Evolutionary conservation across 768 basidiomycete species (phyloP).

Genomic region (Xerocomellus intermedius): DNA sequence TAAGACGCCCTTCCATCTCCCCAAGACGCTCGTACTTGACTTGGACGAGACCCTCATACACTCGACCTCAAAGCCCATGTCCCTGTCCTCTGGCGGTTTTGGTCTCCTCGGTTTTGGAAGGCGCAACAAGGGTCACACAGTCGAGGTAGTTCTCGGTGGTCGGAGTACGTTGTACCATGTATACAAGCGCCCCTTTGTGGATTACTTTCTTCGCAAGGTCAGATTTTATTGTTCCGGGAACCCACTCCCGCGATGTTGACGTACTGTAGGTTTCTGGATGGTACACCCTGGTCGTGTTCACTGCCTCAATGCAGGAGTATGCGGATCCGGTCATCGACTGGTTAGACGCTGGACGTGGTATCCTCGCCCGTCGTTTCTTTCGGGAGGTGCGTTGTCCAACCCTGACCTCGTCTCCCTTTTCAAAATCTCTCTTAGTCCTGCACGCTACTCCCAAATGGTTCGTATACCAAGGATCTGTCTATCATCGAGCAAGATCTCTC

Average conservation of each 20-base stretch:
- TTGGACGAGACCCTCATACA: conserved; percentile 98
- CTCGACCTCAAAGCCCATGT: conserved; percentile 82
- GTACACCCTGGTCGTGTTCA: conserved; percentile 99
- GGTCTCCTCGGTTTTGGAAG: conserved; percentile 62
- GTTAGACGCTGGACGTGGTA: conserved; percentile 92
- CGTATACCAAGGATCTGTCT: conserved; percentile 91
- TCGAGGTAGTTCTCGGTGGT: conserved; percentile 89
- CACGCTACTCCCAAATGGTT: conserved; percentile 87
- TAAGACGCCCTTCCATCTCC: conserved; percentile 73
- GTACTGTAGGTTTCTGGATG: conserved; percentile 84
- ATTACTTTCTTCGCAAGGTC: conserved; percentile 90
- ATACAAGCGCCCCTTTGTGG: conserved; percentile 96
- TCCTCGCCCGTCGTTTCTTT: conserved; percentile 85
- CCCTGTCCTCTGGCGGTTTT: conserved; percentile 45
- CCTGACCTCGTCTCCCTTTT: not conserved
- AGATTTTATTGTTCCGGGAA: conserved; percentile 17
- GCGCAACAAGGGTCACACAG: conserved; percentile 74
- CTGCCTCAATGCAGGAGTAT: conserved; percentile 98
- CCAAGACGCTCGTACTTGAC: conserved; percentile 95
- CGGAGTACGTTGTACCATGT: conserved; percentile 94
- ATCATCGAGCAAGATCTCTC: conserved; percentile 87
- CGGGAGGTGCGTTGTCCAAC: conserved; percentile 65
- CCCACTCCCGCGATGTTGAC: conserved; percentile 5
- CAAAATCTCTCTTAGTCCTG: conserved; percentile 61
- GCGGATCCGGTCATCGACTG: conserved; percentile 99